These are phyloP conservation scores for Yarrowia sp. DNA, from an alignment of 805 yeast species.

Conservation along the genomic window DNA sequence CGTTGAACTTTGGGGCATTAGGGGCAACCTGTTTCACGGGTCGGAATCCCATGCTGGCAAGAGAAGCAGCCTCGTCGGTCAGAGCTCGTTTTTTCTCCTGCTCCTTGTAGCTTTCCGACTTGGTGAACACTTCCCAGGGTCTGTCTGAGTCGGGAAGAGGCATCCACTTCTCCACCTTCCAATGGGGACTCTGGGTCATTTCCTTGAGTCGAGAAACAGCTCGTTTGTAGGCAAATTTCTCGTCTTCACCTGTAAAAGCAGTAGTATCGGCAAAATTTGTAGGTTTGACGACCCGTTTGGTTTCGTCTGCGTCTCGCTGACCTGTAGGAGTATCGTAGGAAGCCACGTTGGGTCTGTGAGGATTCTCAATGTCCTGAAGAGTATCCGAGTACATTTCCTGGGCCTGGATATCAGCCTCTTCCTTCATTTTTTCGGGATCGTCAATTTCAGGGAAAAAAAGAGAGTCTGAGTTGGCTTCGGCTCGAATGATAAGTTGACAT, in stretches of 20 bases:
- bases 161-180: constrained; percentile 49
- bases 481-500: constrained; percentile 55
- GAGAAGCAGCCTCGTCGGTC: constrained; percentile 2
- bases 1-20: constrained; percentile 43
- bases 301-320: constrained; percentile 7
- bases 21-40: constrained; percentile 5
- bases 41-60: constrained; percentile 8
- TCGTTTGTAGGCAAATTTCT: constrained; percentile 65
- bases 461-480: constrained; percentile 49
- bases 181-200: constrained; percentile 56
- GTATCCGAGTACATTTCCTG: constrained; percentile 70
- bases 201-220: constrained; percentile 65
- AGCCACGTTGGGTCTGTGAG: constrained; percentile 67
- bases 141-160: constrained; percentile 52
- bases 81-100: background rate
- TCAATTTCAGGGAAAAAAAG: constrained; percentile 58
- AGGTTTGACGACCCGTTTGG: constrained; percentile 30
- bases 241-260: constrained; percentile 75
- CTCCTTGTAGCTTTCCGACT: constrained; percentile 28
- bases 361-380: constrained; percentile 54
- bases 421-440: constrained; percentile 31
- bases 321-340: constrained; percentile 42
- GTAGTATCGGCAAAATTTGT: constrained; percentile 34
- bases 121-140: constrained; percentile 50
- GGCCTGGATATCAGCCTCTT: constrained; percentile 42